Evolutionary conservation across 2,329 filamentous ascomycete species (phyloP), one percentile per base, ranked within the genome.

Genomic region (Penicillium sp.): DNA sequence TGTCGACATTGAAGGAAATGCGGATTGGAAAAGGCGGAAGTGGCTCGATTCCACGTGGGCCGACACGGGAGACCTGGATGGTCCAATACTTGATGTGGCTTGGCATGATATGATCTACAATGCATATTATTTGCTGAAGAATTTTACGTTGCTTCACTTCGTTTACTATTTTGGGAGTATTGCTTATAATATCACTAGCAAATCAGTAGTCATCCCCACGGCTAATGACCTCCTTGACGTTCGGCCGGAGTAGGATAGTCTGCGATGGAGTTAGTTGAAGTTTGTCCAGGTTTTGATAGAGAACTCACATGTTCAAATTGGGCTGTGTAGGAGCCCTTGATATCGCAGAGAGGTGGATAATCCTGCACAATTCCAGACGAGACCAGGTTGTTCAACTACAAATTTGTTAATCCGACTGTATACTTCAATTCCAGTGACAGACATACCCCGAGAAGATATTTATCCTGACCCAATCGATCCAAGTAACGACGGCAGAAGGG

Each of bases 251-350:
- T 62, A 93, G 74, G 64, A 92, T 89, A 31, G 89, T 90, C 87
- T 90, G 18, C 23, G 15, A 37, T 35, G 23, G 12, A 25, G 48
- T 45, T 49, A 56, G 43, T 54, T 8, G 60, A 47, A 54, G 63
- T 22, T 22, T 7, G 22, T 15, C 9, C 8, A 42, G 11, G 12
- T 22, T 29, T 12, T 40, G 42, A 47, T 49, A 31, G 54, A 25
- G 40, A 35, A 22, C 89, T 83, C 78, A 95, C 92, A 79, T 97
- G 92, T 80, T 97, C 92, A 71, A 86, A 96, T 73, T 97, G 92
- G 61, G 92, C 93, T 25, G 92, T 95, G 75, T 96, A 96, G 25
- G 90, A 95, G 56, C 93, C 93, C 82, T 95, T 96, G 77, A 92
- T 87, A 77, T 97, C 92, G 65, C 89, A 87, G 65, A 97, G 80